Evolutionary conservation across 2,329 filamentous ascomycete genomes (phyloP).

Genomic region (Penicillium glabrum): DNA sequence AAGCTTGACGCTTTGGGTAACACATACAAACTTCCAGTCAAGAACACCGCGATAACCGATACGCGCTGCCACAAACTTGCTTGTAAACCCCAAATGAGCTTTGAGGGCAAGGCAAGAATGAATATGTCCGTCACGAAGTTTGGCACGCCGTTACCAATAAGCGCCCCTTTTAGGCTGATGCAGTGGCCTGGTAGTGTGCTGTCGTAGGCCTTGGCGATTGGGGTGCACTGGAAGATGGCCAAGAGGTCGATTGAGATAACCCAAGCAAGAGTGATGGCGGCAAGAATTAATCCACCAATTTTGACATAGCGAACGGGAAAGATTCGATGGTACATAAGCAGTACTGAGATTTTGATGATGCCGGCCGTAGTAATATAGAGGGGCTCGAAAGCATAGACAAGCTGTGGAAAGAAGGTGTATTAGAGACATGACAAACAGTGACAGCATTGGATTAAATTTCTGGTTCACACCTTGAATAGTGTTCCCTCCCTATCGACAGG

Average conservation of each 20-base stretch:
- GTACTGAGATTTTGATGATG: background rate
- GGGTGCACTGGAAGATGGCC: background rate
- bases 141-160: background rate
- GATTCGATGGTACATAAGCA: slow-evolving; percentile 1
- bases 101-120: background rate
- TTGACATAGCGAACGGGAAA: background rate
- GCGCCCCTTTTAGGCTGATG: background rate
- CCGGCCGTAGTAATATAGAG: slow-evolving; percentile 1
- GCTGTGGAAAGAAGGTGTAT: background rate
- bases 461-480: background rate
- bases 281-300: background rate
- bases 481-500: background rate
- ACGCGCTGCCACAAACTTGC: background rate
- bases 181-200: background rate
- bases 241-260: background rate
- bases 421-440: background rate
- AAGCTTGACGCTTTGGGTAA: background rate
- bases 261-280: background rate
- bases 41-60: background rate
- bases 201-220: background rate
- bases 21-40: slow-evolving; percentile 3
- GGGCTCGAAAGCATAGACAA: background rate
- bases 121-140: background rate
- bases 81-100: slow-evolving; percentile 1
- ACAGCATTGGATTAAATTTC: background rate